Conservation (phyloP, 805 yeast species). For the Yarrowia yakushimensis region DNA sequence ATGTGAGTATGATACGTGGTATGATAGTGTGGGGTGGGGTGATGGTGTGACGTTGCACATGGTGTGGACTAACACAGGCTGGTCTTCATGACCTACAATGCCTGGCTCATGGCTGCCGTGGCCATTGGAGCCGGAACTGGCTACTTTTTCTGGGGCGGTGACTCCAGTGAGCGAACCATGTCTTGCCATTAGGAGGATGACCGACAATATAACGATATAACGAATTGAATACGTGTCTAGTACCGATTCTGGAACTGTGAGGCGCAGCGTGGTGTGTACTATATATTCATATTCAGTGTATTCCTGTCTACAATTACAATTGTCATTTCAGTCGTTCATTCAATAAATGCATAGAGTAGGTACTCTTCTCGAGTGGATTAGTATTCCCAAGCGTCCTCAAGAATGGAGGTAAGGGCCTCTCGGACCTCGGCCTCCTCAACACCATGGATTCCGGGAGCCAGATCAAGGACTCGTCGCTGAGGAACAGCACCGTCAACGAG, state of each 20-base stretch:
- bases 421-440: constrained; percentile 35
- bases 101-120: constrained; percentile 77
- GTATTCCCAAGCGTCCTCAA: constrained; percentile 34
- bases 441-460: constrained; percentile 37
- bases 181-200: constrained; percentile 30
- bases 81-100: constrained; percentile 79
- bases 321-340: background rate
- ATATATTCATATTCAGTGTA: too few species aligned
- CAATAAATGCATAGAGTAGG: background rate
- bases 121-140: constrained; percentile 71
- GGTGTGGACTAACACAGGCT: constrained; percentile 54
- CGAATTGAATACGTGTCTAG: background rate
- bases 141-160: constrained; percentile 53
- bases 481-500: constrained; percentile 43
- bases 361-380: constrained; percentile 25
- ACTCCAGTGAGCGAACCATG: constrained; percentile 31
- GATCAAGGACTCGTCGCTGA: constrained; percentile 40
- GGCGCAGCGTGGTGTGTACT: too few species aligned
- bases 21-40: background rate
- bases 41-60: background rate
- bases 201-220: background rate
- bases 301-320: background rate
- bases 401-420: constrained; percentile 33
- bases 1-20: constrained; percentile 32
- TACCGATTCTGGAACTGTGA: too few species aligned